Evolutionary conservation across 352 stramenopile genomes (phyloP), one percentile per base, ranked within the genome.

Genomic region (Globisporangium abappressorium): DNA sequence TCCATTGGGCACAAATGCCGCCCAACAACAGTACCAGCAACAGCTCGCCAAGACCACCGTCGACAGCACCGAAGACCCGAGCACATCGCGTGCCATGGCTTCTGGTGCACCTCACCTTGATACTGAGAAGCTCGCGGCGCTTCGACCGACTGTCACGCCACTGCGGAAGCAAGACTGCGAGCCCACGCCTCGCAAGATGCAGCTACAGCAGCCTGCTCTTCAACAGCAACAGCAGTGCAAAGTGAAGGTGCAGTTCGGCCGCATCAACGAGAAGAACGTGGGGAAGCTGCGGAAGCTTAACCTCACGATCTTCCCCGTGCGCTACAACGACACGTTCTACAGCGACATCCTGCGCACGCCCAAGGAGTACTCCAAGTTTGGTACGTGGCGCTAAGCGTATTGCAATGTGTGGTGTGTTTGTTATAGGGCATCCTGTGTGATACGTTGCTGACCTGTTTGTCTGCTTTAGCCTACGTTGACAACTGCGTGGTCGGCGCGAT

Each of bases 261-360:
- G 73, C 22, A 87, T 95, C 54, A 78, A 82, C 59, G 76, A 71
- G 53, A 73, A 71, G 66, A 95, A 95, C 64, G 70, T 93, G 22
- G 70, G 85, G 36, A 71, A 93, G 67, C 79, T 98, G 41, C 86
- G 92, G 24, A 87, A 87, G 70, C 85, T 98, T 41, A 98, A 98
- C 69, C 62, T 85, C 56, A 72, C 84, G 43, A 95, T 96, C 70
- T 98, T 98, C 76, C 94, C 94, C 22, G 89, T 99, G 43, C 73
- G 84, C 33, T 99, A 99, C 79, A 92, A 92, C 70, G 80, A 98
- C 38, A 81, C 74, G 14, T 99, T 98, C 76, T 99, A 99, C 80
- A 76, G 77, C 38, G 91, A 98, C 62, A 83, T 98, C 36, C 70
- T 95, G n/a, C 78, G 77, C 26, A 80, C 78, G 56, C 75, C 79